phyloP scores from a whole-genome alignment of 257 asterid genomes.

The Buddleja alternifolia region DNA sequence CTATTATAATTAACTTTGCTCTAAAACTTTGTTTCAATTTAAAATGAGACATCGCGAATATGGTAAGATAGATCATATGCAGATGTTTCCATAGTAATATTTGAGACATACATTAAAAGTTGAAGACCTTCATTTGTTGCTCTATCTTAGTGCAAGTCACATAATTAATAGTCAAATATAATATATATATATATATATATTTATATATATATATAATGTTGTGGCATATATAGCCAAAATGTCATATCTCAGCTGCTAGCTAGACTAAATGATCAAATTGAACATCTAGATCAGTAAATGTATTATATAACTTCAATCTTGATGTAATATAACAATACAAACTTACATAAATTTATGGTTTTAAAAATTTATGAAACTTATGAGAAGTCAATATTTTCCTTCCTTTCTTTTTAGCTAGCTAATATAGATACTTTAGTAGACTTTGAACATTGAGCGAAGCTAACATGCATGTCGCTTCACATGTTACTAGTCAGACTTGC shows the following conservation, averaged over 20 bases:
- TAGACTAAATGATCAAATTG: conserved; percentile 13
- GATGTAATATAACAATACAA: conserved; percentile 19
- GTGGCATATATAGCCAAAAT: neutral
- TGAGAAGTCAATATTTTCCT: neutral
- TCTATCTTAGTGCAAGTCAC: conserved; percentile 19
- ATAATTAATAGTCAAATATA: too few relatives aligned
- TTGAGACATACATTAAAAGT: conserved; percentile 1
- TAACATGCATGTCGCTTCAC: too few relatives aligned
- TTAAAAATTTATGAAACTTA: neutral
- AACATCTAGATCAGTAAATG: conserved; percentile 25
- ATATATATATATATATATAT: too few relatives aligned
- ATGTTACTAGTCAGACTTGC: too few relatives aligned
- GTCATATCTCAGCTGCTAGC: neutral
- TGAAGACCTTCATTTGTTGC: neutral
- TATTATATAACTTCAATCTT: conserved; percentile 4
- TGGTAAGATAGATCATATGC: neutral
- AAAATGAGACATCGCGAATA: neutral
- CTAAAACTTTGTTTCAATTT: neutral
- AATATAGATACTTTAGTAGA: too few relatives aligned
- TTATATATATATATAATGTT: too few relatives aligned
- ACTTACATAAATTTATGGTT: neutral
- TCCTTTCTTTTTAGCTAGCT: neutral
- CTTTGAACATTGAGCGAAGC: too few relatives aligned
- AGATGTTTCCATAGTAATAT: neutral
- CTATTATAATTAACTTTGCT: too few relatives aligned